Conservation (phyloP, 2,329 filamentous ascomycete species). For the Exophiala alcalophila region DNA sequence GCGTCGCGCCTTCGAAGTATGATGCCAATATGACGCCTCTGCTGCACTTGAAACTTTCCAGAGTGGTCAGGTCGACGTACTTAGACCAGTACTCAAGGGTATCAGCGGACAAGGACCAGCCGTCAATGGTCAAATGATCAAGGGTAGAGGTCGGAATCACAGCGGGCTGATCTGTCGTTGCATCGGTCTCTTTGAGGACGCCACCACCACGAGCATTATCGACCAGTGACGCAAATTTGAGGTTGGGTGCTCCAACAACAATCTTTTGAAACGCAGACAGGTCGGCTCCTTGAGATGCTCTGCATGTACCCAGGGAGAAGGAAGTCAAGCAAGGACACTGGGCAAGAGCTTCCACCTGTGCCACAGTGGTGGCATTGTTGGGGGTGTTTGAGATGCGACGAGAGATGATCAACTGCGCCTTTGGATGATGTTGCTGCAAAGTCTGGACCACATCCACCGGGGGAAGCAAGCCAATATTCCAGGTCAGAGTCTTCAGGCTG, state of each 20-base stretch:
- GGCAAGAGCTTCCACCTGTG: constrained; percentile 1
- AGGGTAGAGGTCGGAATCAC: constrained; percentile 12
- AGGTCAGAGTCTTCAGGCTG: constrained; percentile 21
- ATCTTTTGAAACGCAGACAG: constrained; percentile 17
- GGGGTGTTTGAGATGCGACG: background rate
- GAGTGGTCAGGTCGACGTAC: constrained; percentile 12
- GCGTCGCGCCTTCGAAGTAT: constrained; percentile 18
- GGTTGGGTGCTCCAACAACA: constrained; percentile 12
- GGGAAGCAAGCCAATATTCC: constrained; percentile 7
- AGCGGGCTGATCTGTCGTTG: background rate
- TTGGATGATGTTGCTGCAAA: constrained; percentile 19
- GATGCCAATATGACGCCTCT: constrained; percentile 13
- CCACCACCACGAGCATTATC: background rate
- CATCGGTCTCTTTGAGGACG: background rate
- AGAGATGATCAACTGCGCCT: constrained; percentile 15
- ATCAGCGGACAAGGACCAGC: constrained; percentile 15
- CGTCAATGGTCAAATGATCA: constrained; percentile 22
- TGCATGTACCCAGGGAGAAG: constrained; percentile 12
- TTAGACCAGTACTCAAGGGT: constrained; percentile 18
- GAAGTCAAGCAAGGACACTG: constrained; percentile 2
- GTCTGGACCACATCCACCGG: constrained; percentile 7
- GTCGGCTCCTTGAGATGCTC: no score
- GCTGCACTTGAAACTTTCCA: constrained; percentile 22
- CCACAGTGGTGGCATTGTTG: background rate
- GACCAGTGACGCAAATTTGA: constrained; percentile 17